These are phyloP conservation scores for Ophiocordyceps sinensis DNA, from an alignment of 2,329 filamentous ascomycete species.

Conservation along the genomic window DNA sequence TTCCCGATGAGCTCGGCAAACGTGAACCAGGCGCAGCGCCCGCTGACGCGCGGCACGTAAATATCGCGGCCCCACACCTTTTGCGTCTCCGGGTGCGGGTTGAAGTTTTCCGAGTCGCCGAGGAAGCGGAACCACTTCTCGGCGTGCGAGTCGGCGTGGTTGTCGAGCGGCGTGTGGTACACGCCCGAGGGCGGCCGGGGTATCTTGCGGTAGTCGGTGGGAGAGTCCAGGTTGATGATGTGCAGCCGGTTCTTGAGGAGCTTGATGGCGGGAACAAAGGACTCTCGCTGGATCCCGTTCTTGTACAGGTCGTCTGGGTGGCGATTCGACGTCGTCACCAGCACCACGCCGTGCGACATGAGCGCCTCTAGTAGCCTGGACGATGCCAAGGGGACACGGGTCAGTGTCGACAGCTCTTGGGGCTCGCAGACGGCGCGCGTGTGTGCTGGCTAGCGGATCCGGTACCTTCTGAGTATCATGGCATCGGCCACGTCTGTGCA, in stretches of 20 bases:
- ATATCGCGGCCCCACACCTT: conserved; percentile 89
- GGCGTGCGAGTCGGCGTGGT: conserved; percentile 63
- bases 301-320: conserved; percentile 94
- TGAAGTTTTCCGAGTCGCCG: conserved; percentile 64
- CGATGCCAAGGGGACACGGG: neutral
- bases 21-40: conserved; percentile 76
- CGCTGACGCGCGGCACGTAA: conserved; percentile 72
- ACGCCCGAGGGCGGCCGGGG: conserved; percentile 84
- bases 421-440: too few species aligned
- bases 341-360: conserved; percentile 92
- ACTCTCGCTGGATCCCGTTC: conserved; percentile 92
- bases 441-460: too few species aligned
- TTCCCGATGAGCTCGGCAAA: conserved; percentile 84
- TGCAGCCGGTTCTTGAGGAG: conserved; percentile 72
- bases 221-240: conserved; percentile 88
- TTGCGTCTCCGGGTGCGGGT: conserved; percentile 64
- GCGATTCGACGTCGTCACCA: conserved; percentile 94
- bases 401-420: neutral
- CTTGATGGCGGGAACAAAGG: conserved; percentile 89
- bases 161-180: conserved; percentile 79
- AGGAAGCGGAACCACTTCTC: conserved; percentile 94
- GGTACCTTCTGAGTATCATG: conserved; percentile 76
- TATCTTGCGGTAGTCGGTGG: conserved; percentile 95
- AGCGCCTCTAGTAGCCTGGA: conserved; percentile 65
- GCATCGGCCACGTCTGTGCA: conserved; percentile 97